These are phyloP conservation scores for Pseudogymnoascus pannorum DNA, from an alignment of 2,329 filamentous ascomycete genomes.

Conservation along the genomic window DNA sequence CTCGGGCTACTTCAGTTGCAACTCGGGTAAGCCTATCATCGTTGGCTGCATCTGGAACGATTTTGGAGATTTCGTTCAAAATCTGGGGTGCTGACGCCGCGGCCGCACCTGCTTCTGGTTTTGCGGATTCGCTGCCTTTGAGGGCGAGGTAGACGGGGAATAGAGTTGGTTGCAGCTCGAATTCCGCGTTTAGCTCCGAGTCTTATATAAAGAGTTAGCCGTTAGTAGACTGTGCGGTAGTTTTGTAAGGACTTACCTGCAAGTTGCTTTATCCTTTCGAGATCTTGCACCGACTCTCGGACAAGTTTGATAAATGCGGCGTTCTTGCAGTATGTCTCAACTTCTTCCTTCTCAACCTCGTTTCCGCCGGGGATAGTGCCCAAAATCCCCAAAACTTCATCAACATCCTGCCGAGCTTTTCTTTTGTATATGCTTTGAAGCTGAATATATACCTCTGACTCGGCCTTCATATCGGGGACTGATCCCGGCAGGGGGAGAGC, in stretches of 20 bases:
- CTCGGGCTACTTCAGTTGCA: slow-evolving; percentile 63
- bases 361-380: slow-evolving; percentile 43
- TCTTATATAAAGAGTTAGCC: slow-evolving; percentile 10
- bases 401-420: slow-evolving; percentile 72
- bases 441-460: slow-evolving; percentile 80
- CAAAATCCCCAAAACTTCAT: slow-evolving; percentile 63
- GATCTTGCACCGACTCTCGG: slow-evolving; percentile 32
- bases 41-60: slow-evolving; percentile 40
- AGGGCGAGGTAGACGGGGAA: slow-evolving; percentile 64
- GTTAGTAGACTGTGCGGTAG: slow-evolving; percentile 6
- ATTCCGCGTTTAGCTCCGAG: slow-evolving; percentile 16
- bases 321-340: slow-evolving; percentile 92
- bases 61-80: slow-evolving; percentile 37
- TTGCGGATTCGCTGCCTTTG: slow-evolving; percentile 41
- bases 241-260: background rate
- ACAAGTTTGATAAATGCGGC: slow-evolving; percentile 88
- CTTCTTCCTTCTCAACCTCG: slow-evolving; percentile 60
- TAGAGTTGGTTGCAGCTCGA: slow-evolving; percentile 48
- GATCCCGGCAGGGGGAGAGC: slow-evolving; percentile 77
- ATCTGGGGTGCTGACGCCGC: slow-evolving; percentile 46
- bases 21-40: slow-evolving; percentile 46
- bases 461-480: slow-evolving; percentile 95
- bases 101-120: slow-evolving; percentile 19
- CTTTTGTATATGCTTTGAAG: slow-evolving; percentile 89
- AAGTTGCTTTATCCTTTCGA: background rate